Percentiles rank a stretch among this genome's conserved stretches.
Conservation (phyloP, 2,329 filamentous ascomycete species). For the Sporothrix humicola region DNA sequence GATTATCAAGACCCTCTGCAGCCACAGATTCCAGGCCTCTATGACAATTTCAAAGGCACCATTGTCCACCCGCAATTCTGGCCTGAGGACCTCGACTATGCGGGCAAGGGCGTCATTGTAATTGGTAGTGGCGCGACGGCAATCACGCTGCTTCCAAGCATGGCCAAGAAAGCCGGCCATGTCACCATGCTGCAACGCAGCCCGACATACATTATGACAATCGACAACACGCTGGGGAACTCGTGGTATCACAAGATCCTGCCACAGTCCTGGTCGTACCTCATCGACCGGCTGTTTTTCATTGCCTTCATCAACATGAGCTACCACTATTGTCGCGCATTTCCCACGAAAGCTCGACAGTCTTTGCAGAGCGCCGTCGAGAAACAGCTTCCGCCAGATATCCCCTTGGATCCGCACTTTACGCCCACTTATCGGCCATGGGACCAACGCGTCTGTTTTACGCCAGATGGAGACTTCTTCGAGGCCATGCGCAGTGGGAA, state of each 20-base stretch:
- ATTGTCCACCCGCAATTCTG: slow-evolving; percentile 67
- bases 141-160: slow-evolving; percentile 72
- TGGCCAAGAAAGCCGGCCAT: slow-evolving; percentile 66
- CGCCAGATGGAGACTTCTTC: slow-evolving; percentile 60
- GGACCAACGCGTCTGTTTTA: slow-evolving; percentile 76
- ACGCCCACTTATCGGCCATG: slow-evolving; percentile 68
- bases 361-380: not conserved
- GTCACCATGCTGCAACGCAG: slow-evolving; percentile 83
- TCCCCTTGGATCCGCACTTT: slow-evolving; percentile 62
- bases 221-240: slow-evolving; percentile 53
- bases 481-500: slow-evolving; percentile 47
- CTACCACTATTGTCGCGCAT: slow-evolving; percentile 49
- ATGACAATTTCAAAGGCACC: slow-evolving; percentile 58
- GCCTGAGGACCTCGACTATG: slow-evolving; percentile 65
- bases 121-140: slow-evolving; percentile 81
- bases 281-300: slow-evolving; percentile 60
- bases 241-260: slow-evolving; percentile 56
- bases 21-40: slow-evolving; percentile 66
- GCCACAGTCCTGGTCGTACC: slow-evolving; percentile 52
- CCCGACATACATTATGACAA: slow-evolving; percentile 68
- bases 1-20: slow-evolving; percentile 67
- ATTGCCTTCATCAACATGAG: slow-evolving; percentile 45
- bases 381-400: not conserved
- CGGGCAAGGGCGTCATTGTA: slow-evolving; percentile 70
- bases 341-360: slow-evolving; percentile 59